These are phyloP conservation scores for Nyssa sinensis DNA, from an alignment of 148 eudicot species.

Conservation along the genomic window DNA sequence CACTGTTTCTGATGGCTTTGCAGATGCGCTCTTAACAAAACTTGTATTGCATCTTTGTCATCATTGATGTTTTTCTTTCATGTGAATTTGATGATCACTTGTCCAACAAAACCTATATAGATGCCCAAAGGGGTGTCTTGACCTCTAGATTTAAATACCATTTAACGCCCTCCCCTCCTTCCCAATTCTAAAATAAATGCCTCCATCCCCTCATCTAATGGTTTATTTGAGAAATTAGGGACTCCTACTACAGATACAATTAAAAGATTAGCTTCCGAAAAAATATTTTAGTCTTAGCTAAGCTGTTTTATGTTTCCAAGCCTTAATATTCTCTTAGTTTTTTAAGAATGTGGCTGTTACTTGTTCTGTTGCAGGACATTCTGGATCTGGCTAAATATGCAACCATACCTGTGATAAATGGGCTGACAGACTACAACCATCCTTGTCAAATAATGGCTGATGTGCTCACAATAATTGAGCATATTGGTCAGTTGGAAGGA, in stretches of 20 bases:
- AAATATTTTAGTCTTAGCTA: too few relatives aligned
- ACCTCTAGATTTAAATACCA: too few relatives aligned
- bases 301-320: constrained; percentile 3
- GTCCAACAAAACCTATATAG: background rate
- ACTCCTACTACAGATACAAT: background rate
- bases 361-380: constrained; percentile 62
- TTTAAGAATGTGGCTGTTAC: background rate
- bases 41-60: background rate
- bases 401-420: constrained; percentile 81
- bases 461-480: constrained; percentile 93
- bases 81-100: too few relatives aligned
- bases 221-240: background rate
- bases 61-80: background rate
- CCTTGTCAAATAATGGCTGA: constrained; percentile 99
- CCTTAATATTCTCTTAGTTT: background rate
- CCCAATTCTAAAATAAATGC: background rate
- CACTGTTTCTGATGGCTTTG: background rate
- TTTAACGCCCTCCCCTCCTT: too few relatives aligned
- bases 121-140: background rate
- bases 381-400: constrained; percentile 85
- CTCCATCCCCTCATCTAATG: background rate
- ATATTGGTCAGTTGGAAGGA: constrained; percentile 84
- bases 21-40: background rate
- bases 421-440: constrained; percentile 92
- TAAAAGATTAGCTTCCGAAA: too few relatives aligned